Evolutionary conservation across 192 early-diverging fungal species (phyloP), one percentile per base, ranked within the genome.

Genomic region (Backusella circina): DNA sequence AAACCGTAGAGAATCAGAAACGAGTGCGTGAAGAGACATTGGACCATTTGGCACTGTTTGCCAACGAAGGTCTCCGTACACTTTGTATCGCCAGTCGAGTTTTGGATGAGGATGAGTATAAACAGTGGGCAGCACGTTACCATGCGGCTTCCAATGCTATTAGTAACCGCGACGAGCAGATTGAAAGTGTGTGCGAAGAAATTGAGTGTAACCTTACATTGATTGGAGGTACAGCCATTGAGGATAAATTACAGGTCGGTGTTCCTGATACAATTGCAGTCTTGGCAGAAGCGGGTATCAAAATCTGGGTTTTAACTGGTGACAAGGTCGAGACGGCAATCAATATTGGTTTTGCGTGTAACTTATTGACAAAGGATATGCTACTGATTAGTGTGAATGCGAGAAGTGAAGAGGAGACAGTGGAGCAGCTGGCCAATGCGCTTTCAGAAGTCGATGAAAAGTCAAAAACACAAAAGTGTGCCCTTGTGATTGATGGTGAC

Each of bases 311-410:
- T n/a, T 76, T 94, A 67, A 94, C 93, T 0, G 93, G 91, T 7
- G 93, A 94, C 81, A 93, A 93, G 72, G 83, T 91, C 75, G 93
- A 94, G 67, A 94, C 93, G 8, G 93, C 93, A 1, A 92, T 94
- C 77, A 93, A 91, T 71, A 94, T 94, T 84, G 93, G 93, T 0
- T 88, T 91, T 54, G 89, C 93, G 0, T 90, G 90, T 73, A 90
- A 89, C 65, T 79, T 94, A 8, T 80, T 94, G 13, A 87, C 75
- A 12, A 78, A 85, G 28, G 86, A 89, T 0, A 91, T 93, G 90
- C 80, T 86, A 30, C 78, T 94, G 1, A 85, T 93, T 38, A 77
- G 91, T 61, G 70, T 78, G 51, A 78, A 78, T 68, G 77, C 74
- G 38, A 64, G 67, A 2, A 70, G 78, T 16, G 86, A 89, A 26